Evolutionary conservation across 2,329 filamentous ascomycete species (phyloP).

Genomic region (Calonectria fujianensis): DNA sequence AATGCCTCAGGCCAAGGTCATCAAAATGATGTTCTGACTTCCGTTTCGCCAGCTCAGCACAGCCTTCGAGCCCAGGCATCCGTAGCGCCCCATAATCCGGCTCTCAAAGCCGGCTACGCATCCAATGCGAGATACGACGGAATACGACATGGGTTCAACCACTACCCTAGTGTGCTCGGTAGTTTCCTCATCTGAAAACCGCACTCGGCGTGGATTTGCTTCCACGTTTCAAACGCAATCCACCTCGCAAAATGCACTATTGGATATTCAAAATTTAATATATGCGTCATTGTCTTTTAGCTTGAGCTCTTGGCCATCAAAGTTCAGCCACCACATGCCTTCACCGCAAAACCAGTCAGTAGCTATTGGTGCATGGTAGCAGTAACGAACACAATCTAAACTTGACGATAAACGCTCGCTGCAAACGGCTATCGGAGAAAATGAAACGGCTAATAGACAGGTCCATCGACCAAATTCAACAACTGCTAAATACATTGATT

Average conservation of each 20-base stretch:
- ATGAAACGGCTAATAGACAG: slow-evolving; percentile 42
- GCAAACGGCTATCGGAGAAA: background rate
- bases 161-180: background rate
- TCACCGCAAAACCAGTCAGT: background rate
- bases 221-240: background rate
- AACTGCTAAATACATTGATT: background rate
- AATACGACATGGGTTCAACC: slow-evolving; percentile 3
- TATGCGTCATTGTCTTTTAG: background rate
- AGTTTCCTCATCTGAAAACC: slow-evolving; percentile 3
- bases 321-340: slow-evolving; percentile 8
- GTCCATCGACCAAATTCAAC: background rate
- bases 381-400: background rate
- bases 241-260: too few species aligned
- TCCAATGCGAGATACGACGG: slow-evolving; percentile 19
- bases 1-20: background rate
- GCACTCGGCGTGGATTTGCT: background rate
- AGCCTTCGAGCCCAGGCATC: slow-evolving; percentile 14
- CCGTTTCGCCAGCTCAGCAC: slow-evolving; percentile 1
- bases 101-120: background rate
- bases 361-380: background rate
- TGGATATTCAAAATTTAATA: background rate
- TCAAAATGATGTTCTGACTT: background rate
- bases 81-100: background rate
- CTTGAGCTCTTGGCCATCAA: background rate
- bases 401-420: background rate